These are phyloP conservation scores for Aspergillus caelatus DNA, from an alignment of 2,329 filamentous ascomycete species.

Conservation along the genomic window DNA sequence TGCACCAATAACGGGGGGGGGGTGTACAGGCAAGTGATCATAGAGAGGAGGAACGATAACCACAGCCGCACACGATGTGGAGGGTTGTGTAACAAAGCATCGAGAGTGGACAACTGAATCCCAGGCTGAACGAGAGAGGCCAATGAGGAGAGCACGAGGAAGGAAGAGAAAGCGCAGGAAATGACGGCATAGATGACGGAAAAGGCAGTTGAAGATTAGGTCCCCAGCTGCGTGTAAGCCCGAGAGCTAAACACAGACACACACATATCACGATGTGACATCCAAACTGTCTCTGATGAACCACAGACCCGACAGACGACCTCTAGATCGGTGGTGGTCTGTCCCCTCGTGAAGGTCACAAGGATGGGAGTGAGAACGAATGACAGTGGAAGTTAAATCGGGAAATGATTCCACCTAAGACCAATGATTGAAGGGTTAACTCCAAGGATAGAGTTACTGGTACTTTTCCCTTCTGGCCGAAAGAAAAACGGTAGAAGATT, in stretches of 20 bases:
- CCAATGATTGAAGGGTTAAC: background rate
- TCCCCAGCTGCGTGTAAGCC: slow-evolving; percentile 3
- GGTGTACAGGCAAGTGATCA: background rate
- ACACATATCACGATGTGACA: background rate
- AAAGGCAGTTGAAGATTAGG: slow-evolving; percentile 7
- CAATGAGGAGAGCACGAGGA: background rate
- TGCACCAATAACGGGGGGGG: slow-evolving; percentile 1
- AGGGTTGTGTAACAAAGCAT: slow-evolving; percentile 4
- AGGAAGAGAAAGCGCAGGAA: background rate
- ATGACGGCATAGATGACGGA: background rate
- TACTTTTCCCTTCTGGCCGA: background rate
- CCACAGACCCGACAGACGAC: background rate
- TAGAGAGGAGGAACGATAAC: background rate
- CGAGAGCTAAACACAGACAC: background rate
- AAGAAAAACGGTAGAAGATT: background rate
- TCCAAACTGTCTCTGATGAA: slow-evolving; percentile 1
- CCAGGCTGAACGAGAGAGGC: background rate
- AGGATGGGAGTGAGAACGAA: background rate
- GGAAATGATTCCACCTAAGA: background rate
- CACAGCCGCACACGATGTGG: background rate
- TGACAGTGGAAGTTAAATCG: background rate
- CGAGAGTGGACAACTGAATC: background rate
- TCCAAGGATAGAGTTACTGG: background rate
- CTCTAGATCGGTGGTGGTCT: background rate
- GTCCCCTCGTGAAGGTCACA: slow-evolving; percentile 8